Base-by-base conservation (phyloP, 441 rosid species). In the Adansonia gregorii region DNA sequence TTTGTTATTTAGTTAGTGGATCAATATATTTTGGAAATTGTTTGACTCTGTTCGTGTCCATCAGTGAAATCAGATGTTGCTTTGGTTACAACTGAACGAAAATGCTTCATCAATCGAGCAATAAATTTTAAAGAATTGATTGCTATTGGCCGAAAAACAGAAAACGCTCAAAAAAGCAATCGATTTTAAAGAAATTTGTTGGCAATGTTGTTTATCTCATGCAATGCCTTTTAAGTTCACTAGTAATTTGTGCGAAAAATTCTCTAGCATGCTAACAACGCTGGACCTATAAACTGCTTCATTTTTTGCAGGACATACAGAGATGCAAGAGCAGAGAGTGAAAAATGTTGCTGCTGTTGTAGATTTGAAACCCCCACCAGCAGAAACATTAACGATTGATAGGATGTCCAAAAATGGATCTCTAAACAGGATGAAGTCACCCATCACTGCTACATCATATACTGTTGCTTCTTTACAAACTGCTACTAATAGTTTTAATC, bases 401-500 rank as follows among this genome's bases (percentile, higher is more conserved):
- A 86, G 88, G 72, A 78, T 92, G 64, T 83, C 87, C 58, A 93
- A 93, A 77, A 91, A 85, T 68, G 97, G 94, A 78, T 93, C 98
- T 10, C 35, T 88, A 49, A 93, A 83, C 82, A 86, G 90, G 85
- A 86, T 84, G 78, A 92, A 89, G 76, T 89, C 98, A n/a, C 97
- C 98, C 54, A 89, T 91, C 55, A 90, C 92, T 71, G 96, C 98
- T 60, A 88, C 97, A 61, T 82, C 93, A 4, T 92, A 93, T 81
- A 86, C 94, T 3, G 95, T 94, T 31, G 96, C 98, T 31, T 83
- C 97, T 74, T 94, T 97, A 31, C 99, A 97, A 85, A 85, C 87
- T 17, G 93, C 97, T 65, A 90, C 99, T 60, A 92, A 90, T 84
- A 97, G 99, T 88, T 97, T 97, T 74, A 87, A 94, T 81, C 98